Evolutionary conservation across 2,329 filamentous ascomycete genomes (phyloP).

Genomic region (Pestalotiopsis fici): DNA sequence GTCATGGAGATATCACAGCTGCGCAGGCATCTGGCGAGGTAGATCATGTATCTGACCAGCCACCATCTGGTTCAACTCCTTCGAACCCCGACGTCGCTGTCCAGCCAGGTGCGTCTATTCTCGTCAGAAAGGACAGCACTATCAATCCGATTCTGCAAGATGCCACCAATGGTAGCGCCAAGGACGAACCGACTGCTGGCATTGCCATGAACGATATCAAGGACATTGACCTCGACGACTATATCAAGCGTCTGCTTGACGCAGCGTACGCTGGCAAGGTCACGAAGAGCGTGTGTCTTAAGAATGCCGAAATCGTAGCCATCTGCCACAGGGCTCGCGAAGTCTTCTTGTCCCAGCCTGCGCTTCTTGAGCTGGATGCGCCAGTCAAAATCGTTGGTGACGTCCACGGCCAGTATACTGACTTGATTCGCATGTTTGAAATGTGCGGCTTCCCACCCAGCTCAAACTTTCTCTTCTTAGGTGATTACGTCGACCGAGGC

Average conservation of each 20-base stretch:
- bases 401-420: slow-evolving; percentile 94
- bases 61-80: slow-evolving; percentile 68
- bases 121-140: slow-evolving; percentile 77
- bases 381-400: slow-evolving; percentile 98
- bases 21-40: slow-evolving; percentile 89
- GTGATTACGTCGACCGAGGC: slow-evolving; percentile 94
- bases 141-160: slow-evolving; percentile 63
- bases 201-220: slow-evolving; percentile 92
- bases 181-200: slow-evolving; percentile 44
- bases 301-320: slow-evolving; percentile 95
- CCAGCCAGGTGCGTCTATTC: slow-evolving; percentile 83
- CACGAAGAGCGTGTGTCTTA: slow-evolving; percentile 94
- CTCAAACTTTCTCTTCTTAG: slow-evolving; percentile 90
- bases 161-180: slow-evolving; percentile 42
- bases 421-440: slow-evolving; percentile 94
- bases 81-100: slow-evolving; percentile 56
- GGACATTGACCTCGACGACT: slow-evolving; percentile 92
- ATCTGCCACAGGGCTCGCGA: slow-evolving; percentile 90
- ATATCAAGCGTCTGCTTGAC: slow-evolving; percentile 91
- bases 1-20: slow-evolving; percentile 75
- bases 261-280: slow-evolving; percentile 96
- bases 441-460: slow-evolving; percentile 96
- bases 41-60: slow-evolving; percentile 89
- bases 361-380: slow-evolving; percentile 86
- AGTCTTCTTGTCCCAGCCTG: slow-evolving; percentile 87